Conservation (phyloP, 2,329 filamentous ascomycete genomes). For the Emydomyces testavorans region DNA sequence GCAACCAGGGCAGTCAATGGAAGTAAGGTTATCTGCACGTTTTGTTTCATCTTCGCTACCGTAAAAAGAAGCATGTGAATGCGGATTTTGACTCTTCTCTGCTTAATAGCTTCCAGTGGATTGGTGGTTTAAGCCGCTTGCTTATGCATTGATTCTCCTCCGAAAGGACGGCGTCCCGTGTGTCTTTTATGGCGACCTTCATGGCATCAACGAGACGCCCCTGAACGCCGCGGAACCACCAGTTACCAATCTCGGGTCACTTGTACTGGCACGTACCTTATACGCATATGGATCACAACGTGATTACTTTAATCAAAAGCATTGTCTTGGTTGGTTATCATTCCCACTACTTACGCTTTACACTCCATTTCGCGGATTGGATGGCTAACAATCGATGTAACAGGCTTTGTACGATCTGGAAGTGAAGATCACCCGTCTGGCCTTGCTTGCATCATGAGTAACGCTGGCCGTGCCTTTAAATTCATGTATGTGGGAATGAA, state of each 20-base stretch:
- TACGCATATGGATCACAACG: conserved; percentile 56
- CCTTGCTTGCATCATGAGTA: conserved; percentile 48
- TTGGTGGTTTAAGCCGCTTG: conserved; percentile 58
- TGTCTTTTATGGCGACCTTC: conserved; percentile 60
- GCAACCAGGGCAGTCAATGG: conserved; percentile 52
- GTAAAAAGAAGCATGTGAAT: background rate
- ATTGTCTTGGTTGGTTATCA: conserved; percentile 43
- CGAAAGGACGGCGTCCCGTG: conserved; percentile 52
- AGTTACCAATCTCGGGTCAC: conserved; percentile 38
- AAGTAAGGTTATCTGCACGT: conserved; percentile 30
- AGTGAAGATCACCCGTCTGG: conserved; percentile 41
- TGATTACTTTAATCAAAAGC: conserved; percentile 51
- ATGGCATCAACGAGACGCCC: conserved; percentile 46
- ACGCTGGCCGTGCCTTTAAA: conserved; percentile 38
- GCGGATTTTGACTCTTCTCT: background rate
- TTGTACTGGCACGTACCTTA: conserved; percentile 51
- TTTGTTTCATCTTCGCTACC: background rate
- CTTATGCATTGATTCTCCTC: conserved; percentile 60
- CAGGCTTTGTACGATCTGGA: conserved; percentile 40
- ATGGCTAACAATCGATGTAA: background rate
- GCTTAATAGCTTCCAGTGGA: conserved; percentile 45
- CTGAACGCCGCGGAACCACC: conserved; percentile 36
- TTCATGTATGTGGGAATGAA: conserved; percentile 51
- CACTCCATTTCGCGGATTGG: background rate
- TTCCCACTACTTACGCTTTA: background rate